phyloP scores from a whole-genome alignment of 2,329 filamentous ascomycete species.

The Exophiala calicioides region DNA sequence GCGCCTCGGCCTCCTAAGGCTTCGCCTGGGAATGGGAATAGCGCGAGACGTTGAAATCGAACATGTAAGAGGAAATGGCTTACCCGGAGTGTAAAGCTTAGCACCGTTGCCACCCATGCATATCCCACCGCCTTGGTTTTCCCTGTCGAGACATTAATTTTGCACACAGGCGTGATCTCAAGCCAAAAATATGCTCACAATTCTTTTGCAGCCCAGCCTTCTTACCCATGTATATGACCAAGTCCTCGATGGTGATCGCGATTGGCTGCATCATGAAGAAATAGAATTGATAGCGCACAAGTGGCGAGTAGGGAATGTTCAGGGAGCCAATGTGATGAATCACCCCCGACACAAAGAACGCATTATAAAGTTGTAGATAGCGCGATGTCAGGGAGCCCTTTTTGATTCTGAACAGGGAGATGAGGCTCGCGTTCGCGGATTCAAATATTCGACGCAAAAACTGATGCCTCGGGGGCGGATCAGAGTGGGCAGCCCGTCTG shows the following conservation, averaged over 20 bases:
- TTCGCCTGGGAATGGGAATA: too few species aligned
- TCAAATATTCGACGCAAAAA: slow-evolving; percentile 23
- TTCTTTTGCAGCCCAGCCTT: slow-evolving; percentile 14
- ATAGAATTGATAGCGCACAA: slow-evolving; percentile 15
- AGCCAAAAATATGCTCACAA: slow-evolving; percentile 11
- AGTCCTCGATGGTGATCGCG: slow-evolving; percentile 21
- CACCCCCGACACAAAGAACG: slow-evolving; percentile 22
- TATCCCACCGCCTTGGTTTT: slow-evolving; percentile 20
- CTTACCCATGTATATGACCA: slow-evolving; percentile 19
- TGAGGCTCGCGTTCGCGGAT: slow-evolving; percentile 10
- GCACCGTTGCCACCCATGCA: slow-evolving; percentile 18
- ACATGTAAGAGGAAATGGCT: too few species aligned
- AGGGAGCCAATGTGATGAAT: slow-evolving; percentile 23
- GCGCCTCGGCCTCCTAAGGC: too few species aligned
- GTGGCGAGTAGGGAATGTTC: slow-evolving; percentile 16
- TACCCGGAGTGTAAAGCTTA: slow-evolving; percentile 25
- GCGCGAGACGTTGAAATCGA: too few species aligned
- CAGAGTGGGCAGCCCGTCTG: background rate
- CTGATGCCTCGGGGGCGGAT: slow-evolving; percentile 19
- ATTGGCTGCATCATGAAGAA: slow-evolving; percentile 27
- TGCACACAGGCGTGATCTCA: background rate
- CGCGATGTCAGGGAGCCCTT: slow-evolving; percentile 17
- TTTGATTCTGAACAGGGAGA: slow-evolving; percentile 5
- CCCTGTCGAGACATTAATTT: slow-evolving; percentile 9
- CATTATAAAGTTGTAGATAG: slow-evolving; percentile 25